Evolutionary conservation across 345 rosid species (phyloP), one percentile per base, ranked within the genome.

Genomic region (Arabidopsis arenosa): DNA sequence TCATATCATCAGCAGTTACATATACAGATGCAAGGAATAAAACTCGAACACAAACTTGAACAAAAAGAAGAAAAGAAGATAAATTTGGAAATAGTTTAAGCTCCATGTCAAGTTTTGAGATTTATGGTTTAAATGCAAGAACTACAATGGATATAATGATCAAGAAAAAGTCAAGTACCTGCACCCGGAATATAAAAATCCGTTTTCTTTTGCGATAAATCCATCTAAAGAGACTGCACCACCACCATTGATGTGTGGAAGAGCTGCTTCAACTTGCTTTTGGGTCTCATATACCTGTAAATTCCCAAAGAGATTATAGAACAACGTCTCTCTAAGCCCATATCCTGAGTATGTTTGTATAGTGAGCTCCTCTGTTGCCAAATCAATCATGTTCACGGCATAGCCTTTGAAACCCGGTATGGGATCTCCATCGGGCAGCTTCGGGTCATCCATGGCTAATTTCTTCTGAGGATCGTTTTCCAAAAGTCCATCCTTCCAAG

Each of bases 141-240:
- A 26, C 37, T 53, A 23, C 18, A 33, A 49, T 0, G 58, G 17
- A 66, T 15, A 5, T 9, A 9, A 59, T 15, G 43, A 51, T 44
- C 41, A 63, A 53, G 45, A 64, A 30, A 17, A 63, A 40, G 44
- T 17, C 12, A 9, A 74, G 15, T 85, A 91, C 92, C 89, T 58
- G 49, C 28, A 60, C 5, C 88, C 86, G 12, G 81, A 80, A 48
- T 81, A 80, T 18, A 84, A 65, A 5, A 81, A 35, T n/a, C 85
- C 84, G 3, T 85, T 82, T 70, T 72, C 86, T 72, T 77, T 84
- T 9, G 75, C 51, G 6, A 86, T 86, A 30, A 88, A 84, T 0
- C 95, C 97, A 51, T 91, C 95, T 47, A 88, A 66, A 23, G 95
- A 88, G 2, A 89, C 81, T 2, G 73, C 80, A 23, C 84, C 84